Base-by-base conservation (phyloP, 371 early-diverging fungal species). In the Rhizopus delemar region DNA sequence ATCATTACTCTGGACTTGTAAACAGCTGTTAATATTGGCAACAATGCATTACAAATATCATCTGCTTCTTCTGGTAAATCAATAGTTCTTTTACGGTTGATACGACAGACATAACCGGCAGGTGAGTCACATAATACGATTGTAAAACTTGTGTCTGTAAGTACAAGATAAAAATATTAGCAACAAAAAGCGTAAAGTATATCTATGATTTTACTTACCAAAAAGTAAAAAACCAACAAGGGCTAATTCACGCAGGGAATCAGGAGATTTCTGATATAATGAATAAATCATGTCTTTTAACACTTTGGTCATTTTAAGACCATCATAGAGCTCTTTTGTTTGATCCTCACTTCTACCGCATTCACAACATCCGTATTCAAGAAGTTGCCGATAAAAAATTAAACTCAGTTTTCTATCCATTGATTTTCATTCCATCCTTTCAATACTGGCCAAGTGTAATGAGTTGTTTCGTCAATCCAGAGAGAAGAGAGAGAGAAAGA, bases 21-120 rank as follows among this genome's bases (percentile, higher is more conserved):
- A 2, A 51, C 52, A 45, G 46, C 56, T 13, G 11, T 55, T 46
- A 59, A 32, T 39, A 52, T 52, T 51, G 59, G 48, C 31, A 64
- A 51, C 46, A 64, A 46, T 46, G 4, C 32, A 22, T 12, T 64
- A 45, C 56, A 51, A 46, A 64, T 56, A 51, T 59, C 59, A 34
- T 64, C 65, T 41, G 65, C 46, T 51, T 59, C 65, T 59, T 59
- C 59, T 12, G 59, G 52, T 28, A 59, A 64, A 0, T 64, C 51
- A 9, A 55, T 5, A 50, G 58, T 54, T 28, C 33, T 64, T 55
- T 13, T 56, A n/a, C 46, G 59, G n/a, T 55, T 51, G n/a, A 51
- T 59, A 13, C 59, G 54, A 34, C 65, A 64, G 22, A 64, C 59
- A 59, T 59, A 56, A n/a, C 56, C 56, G 8, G 56, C 65, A 29